These are phyloP conservation scores for Glycine latifolia DNA, from an alignment of 306 rosid genomes.

Conservation along the genomic window DNA sequence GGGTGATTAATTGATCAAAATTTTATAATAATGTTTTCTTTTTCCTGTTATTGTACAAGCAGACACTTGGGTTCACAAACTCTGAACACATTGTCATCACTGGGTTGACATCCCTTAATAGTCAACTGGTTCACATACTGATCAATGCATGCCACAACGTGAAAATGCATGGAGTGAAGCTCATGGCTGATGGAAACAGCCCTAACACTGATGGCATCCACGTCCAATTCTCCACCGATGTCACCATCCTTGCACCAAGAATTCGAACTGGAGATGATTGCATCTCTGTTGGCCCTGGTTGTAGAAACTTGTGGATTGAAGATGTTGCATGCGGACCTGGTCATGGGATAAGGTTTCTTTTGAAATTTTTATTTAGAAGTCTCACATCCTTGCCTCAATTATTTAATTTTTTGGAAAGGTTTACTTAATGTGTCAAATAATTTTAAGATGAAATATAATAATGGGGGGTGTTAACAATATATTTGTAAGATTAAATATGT, in stretches of 20 bases:
- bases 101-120: conserved; percentile 54
- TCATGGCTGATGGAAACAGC: conserved; percentile 53
- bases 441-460: too few relatives aligned
- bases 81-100: conserved; percentile 52
- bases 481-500: too few relatives aligned
- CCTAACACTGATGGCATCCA: conserved; percentile 86
- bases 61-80: conserved; percentile 56
- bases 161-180: conserved; percentile 45
- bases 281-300: conserved; percentile 67
- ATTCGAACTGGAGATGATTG: conserved; percentile 70
- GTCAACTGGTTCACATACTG: conserved; percentile 62
- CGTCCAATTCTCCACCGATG: conserved; percentile 50
- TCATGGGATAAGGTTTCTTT: conserved; percentile 68
- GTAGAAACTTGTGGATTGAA: conserved; percentile 63
- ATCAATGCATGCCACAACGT: conserved; percentile 56
- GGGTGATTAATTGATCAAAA: too few relatives aligned
- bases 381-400: not conserved
- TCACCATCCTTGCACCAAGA: conserved; percentile 52
- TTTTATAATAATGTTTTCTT: not conserved
- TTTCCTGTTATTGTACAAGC: conserved; percentile 42
- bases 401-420: not conserved
- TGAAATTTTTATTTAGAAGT: too few relatives aligned
- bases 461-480: too few relatives aligned
- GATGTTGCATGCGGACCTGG: conserved; percentile 68
- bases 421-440: too few relatives aligned